Percentiles rank a stretch among this genome's conserved stretches.
Conservation (phyloP, 192 early-diverging fungal genomes). For the Diversispora epigaea region DNA sequence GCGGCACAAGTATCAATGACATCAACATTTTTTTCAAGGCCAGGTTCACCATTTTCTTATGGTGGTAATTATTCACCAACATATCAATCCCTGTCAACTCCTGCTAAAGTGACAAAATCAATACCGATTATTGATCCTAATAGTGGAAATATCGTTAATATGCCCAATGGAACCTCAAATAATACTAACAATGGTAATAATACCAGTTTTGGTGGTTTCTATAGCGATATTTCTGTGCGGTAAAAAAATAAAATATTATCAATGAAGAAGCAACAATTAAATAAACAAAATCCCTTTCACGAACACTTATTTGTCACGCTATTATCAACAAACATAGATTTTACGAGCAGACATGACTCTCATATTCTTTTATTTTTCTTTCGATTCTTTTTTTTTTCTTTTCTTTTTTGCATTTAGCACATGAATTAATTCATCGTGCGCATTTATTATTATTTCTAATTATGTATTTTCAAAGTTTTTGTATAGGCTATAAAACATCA, state of each 20-base stretch:
- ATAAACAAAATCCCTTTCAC: not conserved
- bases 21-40: constrained; percentile 24
- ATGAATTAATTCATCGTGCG: constrained; percentile 5
- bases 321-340: not conserved
- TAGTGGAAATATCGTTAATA: constrained; percentile 34
- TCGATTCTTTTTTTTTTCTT: not conserved
- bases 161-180: constrained; percentile 26
- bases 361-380: not conserved
- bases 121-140: constrained; percentile 32
- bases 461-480: not conserved
- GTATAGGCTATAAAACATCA: not conserved
- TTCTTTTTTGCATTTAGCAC: constrained; percentile 15
- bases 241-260: constrained; percentile 1
- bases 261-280: not conserved
- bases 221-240: constrained; percentile 30
- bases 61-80: constrained; percentile 24
- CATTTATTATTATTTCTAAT: constrained; percentile 16
- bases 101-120: constrained; percentile 30
- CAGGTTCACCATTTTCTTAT: constrained; percentile 22
- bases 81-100: constrained; percentile 23
- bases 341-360: not conserved
- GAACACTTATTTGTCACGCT: constrained; percentile 8
- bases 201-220: constrained; percentile 9
- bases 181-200: constrained; percentile 17
- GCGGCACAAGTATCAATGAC: constrained; percentile 3